Evolutionary conservation across 2,329 filamentous ascomycete species (phyloP).

Genomic region (Pseudocercospora eumusae): DNA sequence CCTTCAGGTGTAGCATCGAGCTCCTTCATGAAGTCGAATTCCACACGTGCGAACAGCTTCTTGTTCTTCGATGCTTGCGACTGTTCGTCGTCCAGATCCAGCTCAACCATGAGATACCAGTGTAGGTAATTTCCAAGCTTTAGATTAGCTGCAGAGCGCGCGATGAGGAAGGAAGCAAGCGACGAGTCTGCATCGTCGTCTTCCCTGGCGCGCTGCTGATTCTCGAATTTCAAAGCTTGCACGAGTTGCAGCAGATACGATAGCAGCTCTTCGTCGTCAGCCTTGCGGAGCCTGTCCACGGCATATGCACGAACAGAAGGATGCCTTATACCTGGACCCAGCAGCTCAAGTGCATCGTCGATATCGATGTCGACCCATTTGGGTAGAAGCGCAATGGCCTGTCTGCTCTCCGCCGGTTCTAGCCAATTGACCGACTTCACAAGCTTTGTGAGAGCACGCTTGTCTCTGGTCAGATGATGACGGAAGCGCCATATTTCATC

Average conservation of each 20-base stretch:
- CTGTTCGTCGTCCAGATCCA: conserved; percentile 65
- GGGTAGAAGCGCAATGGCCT: conserved; percentile 83
- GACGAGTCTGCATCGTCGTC: conserved; percentile 70
- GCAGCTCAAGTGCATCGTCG: conserved; percentile 89
- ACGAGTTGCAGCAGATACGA: conserved; percentile 92
- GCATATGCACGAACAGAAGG: conserved; percentile 86
- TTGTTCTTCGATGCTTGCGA: conserved; percentile 68
- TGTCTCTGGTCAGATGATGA: conserved; percentile 90
- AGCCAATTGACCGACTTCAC: conserved; percentile 97
- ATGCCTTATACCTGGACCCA: conserved; percentile 91
- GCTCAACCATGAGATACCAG: conserved; percentile 99
- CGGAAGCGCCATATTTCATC: conserved; percentile 97
- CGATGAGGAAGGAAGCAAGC: conserved; percentile 83
- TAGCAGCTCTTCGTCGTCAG: conserved; percentile 87
- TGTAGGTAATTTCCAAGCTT: conserved; percentile 92
- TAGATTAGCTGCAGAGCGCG: conserved; percentile 83
- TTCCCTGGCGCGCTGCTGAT: conserved; percentile 51
- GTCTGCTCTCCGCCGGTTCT: conserved; percentile 78
- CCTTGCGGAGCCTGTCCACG: conserved; percentile 85
- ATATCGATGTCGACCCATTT: conserved; percentile 98
- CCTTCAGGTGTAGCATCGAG: conserved; percentile 72
- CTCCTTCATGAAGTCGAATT: conserved; percentile 93
- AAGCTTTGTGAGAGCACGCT: conserved; percentile 85
- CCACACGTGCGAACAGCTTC: conserved; percentile 86
- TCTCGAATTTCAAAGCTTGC: conserved; percentile 92